A percentile compares a stretch with the other conserved stretches of the same genome.
phyloP scores from a whole-genome alignment of 345 rosid species.

The Conringia planisiliqua region DNA sequence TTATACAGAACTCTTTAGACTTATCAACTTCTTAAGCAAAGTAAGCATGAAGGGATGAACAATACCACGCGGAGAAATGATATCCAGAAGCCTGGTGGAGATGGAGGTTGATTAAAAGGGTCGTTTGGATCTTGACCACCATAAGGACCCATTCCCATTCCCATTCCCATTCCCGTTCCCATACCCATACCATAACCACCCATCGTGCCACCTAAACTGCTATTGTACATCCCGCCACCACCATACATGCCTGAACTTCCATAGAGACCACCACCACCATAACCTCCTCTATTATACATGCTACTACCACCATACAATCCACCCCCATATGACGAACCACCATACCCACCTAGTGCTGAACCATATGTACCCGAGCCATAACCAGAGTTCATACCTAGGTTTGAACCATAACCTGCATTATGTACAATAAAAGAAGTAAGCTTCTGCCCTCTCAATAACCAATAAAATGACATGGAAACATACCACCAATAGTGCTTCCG shows the following conservation, averaged over 20 bases:
- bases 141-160: slow-evolving; percentile 79
- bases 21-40: not conserved
- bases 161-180: slow-evolving; percentile 49
- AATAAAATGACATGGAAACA: slow-evolving; percentile 28
- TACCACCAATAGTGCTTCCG: slow-evolving; percentile 52
- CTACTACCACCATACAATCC: slow-evolving; percentile 77
- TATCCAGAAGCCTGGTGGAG: slow-evolving; percentile 99
- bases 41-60: slow-evolving; percentile 6
- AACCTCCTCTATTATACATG: slow-evolving; percentile 77
- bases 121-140: slow-evolving; percentile 92
- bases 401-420: slow-evolving; percentile 66
- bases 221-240: slow-evolving; percentile 49
- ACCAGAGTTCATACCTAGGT: slow-evolving; percentile 62
- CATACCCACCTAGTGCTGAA: slow-evolving; percentile 75
- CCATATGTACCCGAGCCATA: slow-evolving; percentile 43
- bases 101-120: slow-evolving; percentile 74
- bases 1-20: not conserved
- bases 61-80: slow-evolving; percentile 87
- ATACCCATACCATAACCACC: slow-evolving; percentile 92
- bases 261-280: slow-evolving; percentile 53
- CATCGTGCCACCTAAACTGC: slow-evolving; percentile 75
- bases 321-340: slow-evolving; percentile 44
- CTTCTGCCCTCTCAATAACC: not conserved
- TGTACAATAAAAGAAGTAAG: slow-evolving; percentile 14
- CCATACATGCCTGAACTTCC: slow-evolving; percentile 66